A percentile compares a stretch with the other conserved stretches of the same genome.
These are phyloP conservation scores for Aspergillus panamensis DNA, from an alignment of 495 filamentous ascomycete genomes.

Conservation along the genomic window DNA sequence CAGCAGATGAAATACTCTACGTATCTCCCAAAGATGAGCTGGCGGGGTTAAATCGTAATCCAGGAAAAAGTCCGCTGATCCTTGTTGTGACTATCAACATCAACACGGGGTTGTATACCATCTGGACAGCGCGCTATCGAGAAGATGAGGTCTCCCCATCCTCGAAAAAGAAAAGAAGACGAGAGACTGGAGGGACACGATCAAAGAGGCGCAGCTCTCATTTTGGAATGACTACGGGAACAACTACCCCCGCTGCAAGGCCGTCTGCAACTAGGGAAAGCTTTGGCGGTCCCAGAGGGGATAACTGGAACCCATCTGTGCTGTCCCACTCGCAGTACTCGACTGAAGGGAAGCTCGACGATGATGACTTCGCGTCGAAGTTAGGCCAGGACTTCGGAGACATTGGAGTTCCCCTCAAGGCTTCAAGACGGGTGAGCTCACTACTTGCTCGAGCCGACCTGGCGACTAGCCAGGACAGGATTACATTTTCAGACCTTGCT, in stretches of 20 bases:
- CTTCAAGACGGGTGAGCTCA: slow-evolving; percentile 87
- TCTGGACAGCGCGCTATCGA: slow-evolving; percentile 74
- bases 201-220: slow-evolving; percentile 80
- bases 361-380: slow-evolving; percentile 64
- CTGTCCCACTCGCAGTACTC: slow-evolving; percentile 40
- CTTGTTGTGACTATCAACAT: slow-evolving; percentile 80
- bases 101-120: slow-evolving; percentile 65
- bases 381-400: slow-evolving; percentile 75
- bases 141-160: slow-evolving; percentile 53
- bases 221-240: slow-evolving; percentile 72
- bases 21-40: slow-evolving; percentile 60
- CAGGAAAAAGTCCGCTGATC: slow-evolving; percentile 48
- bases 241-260: slow-evolving; percentile 69
- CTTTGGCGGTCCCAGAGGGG: slow-evolving; percentile 44
- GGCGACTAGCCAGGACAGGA: slow-evolving; percentile 69
- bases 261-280: slow-evolving; percentile 51
- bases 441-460: slow-evolving; percentile 87
- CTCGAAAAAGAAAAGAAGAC: slow-evolving; percentile 43
- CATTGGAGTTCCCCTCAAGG: slow-evolving; percentile 61
- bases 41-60: slow-evolving; percentile 16
- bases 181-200: slow-evolving; percentile 52
- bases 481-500: slow-evolving; percentile 67
- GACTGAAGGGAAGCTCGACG: slow-evolving; percentile 32
- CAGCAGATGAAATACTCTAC: slow-evolving; percentile 76
- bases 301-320: slow-evolving; percentile 34